A percentile compares a stretch with the other conserved stretches of the same genome.
Evolutionary conservation across 1,284 basidiomycete genomes (phyloP).

Genomic region (Ustilago tritici): DNA sequence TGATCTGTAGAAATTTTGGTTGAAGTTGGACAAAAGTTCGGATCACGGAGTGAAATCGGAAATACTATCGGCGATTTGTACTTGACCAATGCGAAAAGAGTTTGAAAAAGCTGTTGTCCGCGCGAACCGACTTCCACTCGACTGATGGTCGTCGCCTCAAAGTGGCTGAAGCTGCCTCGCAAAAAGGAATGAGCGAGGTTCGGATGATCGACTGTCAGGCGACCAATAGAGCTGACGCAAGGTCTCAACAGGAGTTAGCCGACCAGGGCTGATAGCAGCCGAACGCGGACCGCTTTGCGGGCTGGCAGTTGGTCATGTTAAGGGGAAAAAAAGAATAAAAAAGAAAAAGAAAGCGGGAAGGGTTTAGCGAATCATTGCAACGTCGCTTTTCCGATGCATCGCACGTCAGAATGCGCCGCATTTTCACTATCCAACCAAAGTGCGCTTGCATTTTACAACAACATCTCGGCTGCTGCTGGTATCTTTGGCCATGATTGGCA

Average conservation of each 20-base stretch:
- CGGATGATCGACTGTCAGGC: not conserved
- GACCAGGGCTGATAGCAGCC: not conserved
- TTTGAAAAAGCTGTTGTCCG: too few species aligned
- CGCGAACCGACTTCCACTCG: too few species aligned
- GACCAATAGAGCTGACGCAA: not conserved
- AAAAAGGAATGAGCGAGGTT: not conserved
- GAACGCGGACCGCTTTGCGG: too few species aligned
- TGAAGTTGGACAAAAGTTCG: conserved; percentile 10
- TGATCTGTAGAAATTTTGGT: conserved; percentile 13
- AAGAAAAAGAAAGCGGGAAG: not conserved
- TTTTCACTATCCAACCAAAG: not conserved
- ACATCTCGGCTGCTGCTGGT: conserved; percentile 1
- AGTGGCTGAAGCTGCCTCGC: not conserved
- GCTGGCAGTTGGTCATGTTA: too few species aligned
- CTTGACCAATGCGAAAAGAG: not conserved
- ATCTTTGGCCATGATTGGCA: conserved; percentile 9
- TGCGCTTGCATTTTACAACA: conserved; percentile 1
- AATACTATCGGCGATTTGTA: not conserved
- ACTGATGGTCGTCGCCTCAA: not conserved
- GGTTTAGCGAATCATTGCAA: conserved; percentile 3
- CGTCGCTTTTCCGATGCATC: conserved; percentile 15
- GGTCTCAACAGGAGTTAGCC: not conserved
- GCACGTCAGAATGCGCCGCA: conserved; percentile 6
- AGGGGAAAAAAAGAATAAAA: too few species aligned
- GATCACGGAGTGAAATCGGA: conserved; percentile 7